Conservation (phyloP, 2,329 filamentous ascomycete genomes). For the Monosporascus sp. region DNA sequence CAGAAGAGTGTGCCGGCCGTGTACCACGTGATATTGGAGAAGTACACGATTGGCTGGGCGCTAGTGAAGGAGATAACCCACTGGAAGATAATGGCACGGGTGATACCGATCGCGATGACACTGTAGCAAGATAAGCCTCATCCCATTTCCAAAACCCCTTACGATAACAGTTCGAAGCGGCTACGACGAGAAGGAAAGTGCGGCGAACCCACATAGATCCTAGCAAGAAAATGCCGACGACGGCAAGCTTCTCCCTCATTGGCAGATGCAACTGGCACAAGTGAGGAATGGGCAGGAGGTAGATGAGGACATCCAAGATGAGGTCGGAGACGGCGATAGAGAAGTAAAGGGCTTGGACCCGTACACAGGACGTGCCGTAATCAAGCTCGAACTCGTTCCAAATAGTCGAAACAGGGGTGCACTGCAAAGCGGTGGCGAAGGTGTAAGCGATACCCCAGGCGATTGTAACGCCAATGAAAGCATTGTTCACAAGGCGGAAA, state of each 20-base stretch:
- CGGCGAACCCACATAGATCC: conserved; percentile 11
- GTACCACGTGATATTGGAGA: conserved; percentile 14
- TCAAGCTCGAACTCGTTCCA: conserved; percentile 14
- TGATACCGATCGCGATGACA: conserved; percentile 9
- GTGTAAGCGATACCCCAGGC: conserved; percentile 11
- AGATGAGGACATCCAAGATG: conserved; percentile 12
- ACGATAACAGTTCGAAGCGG: no score
- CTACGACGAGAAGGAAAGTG: not conserved
- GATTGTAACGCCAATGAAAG: conserved; percentile 20
- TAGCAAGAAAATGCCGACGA: conserved; percentile 11
- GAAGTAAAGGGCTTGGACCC: conserved; percentile 8
- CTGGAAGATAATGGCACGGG: conserved; percentile 10
- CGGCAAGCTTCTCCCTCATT: conserved; percentile 10
- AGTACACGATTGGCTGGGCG: conserved; percentile 2
- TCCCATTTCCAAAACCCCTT: no score
- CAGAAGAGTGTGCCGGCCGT: conserved; percentile 11
- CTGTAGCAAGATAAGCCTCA: not conserved
- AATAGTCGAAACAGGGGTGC: conserved; percentile 3
- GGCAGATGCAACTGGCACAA: conserved; percentile 9
- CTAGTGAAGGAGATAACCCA: conserved; percentile 10
- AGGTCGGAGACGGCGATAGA: conserved; percentile 11
- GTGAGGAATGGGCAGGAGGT: conserved; percentile 11
- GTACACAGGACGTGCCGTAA: conserved; percentile 5
- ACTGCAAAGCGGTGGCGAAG: conserved; percentile 13
- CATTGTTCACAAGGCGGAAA: conserved; percentile 12